phyloP scores from a whole-genome alignment of 805 yeast genomes.

The Candida dendrica region DNA sequence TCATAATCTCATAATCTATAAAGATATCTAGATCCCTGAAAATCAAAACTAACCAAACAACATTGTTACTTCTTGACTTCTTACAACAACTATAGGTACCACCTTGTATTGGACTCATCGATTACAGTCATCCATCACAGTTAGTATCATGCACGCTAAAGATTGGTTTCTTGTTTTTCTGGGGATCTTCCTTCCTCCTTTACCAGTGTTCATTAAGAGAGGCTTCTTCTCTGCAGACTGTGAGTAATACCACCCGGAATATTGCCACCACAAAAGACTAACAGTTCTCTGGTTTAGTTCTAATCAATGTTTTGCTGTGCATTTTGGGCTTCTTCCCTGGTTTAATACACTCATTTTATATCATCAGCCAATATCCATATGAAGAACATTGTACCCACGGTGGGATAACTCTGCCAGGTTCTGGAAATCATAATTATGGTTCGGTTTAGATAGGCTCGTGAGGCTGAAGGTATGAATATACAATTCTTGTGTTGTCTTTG shows the following conservation, averaged over 20 bases:
- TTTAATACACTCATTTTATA: constrained; percentile 58
- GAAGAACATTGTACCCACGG: constrained; percentile 17
- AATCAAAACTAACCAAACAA: no score
- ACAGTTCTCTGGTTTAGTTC: constrained; percentile 23
- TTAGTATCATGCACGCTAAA: constrained; percentile 24
- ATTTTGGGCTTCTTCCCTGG: constrained; percentile 66
- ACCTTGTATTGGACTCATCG: no score
- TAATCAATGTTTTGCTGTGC: constrained; percentile 55
- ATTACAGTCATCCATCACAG: no score
- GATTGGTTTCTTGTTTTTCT: constrained; percentile 64
- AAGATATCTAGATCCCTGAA: no score
- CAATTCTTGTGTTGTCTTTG: no score
- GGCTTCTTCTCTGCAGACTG: constrained; percentile 53
- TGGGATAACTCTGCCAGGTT: constrained; percentile 12
- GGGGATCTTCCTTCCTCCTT: constrained; percentile 65
- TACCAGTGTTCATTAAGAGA: constrained; percentile 63
- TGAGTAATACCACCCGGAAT: no score
- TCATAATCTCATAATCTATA: no score
- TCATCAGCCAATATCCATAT: constrained; percentile 50
- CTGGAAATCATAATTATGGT: constrained; percentile 13
- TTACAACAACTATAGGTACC: no score
- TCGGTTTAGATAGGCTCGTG: no score
- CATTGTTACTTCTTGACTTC: no score
- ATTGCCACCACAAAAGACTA: no score
- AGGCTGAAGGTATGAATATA: no score